Evolutionary conservation across 805 yeast species (phyloP), one percentile per base, ranked within the genome.

Genomic region (Kodamaea kakaduensis): DNA sequence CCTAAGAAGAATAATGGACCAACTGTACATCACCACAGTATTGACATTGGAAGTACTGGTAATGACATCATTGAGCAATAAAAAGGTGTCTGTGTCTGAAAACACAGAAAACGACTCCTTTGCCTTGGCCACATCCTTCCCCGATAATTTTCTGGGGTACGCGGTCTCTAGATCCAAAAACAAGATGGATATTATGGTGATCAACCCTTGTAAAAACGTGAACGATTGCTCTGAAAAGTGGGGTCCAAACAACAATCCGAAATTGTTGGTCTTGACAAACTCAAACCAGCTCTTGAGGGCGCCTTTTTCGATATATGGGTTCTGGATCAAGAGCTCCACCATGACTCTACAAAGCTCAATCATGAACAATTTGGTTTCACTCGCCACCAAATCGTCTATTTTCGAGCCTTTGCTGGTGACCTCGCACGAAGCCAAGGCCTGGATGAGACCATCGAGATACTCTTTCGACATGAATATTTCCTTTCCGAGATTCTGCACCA

Each of bases 1-100:
- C 15, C 80, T 60, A 44, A 75, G 75, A 8, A 78, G 51, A 8
- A 78, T 54, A 9, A 81, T 72, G 19, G 84, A 73, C 90, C 90
- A 84, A 15, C 77, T 71, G 49, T 81, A 82, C 28, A 76, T 52
- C 1, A 79, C 59, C 8, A 81, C 52, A 2, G 84, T 59, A 16
- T 26, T 26, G 41, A 74, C 39, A 9, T 53, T 56, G 13, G 61
- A 54, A 1, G 69, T 48, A 7, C 57, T 49, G 4, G 59, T 36
- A 12, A 79, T 51, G 3, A 59, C 46, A 1, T 57, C 51, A 36
- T 76, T 69, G 17, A 78, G 58, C n/a, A 50, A 33, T 19, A 54
- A 49, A 39, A 77, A 65, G 3, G 60, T 42, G 0, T 44, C 38
- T 2, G 62, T 51, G 40, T 76, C 73, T 6, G 37, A 15, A 17